Evolutionary conservation across 495 filamentous ascomycete species (phyloP).

Genomic region (Beverwykella pulmonaria): DNA sequence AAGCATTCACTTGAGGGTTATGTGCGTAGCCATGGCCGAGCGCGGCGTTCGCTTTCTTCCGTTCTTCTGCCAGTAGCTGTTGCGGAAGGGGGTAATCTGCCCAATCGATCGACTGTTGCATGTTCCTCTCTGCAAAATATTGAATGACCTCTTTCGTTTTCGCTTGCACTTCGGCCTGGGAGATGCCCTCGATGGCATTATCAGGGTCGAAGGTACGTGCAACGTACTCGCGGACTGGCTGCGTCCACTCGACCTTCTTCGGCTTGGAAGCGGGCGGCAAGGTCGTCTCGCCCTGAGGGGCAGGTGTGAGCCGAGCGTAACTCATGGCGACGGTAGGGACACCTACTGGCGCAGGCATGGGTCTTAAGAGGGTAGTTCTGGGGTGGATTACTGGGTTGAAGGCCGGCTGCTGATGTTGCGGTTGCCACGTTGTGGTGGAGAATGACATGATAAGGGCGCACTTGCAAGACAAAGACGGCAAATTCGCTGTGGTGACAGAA

Average conservation of each 20-base stretch:
- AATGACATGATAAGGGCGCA: constrained; percentile 9
- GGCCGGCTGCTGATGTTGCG: constrained; percentile 38
- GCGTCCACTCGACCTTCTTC: constrained; percentile 72
- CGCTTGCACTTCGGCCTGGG: constrained; percentile 70
- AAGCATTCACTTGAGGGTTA: background rate
- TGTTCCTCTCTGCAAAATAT: constrained; percentile 68
- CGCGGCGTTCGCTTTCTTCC: background rate
- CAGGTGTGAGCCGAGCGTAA: background rate
- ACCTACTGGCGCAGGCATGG: constrained; percentile 7
- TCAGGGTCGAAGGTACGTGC: constrained; percentile 78
- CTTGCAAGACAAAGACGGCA: background rate
- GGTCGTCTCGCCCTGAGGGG: background rate
- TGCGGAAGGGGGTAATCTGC: constrained; percentile 82
- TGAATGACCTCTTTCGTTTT: constrained; percentile 87
- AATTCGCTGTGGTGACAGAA: background rate
- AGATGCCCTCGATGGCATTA: constrained; percentile 66
- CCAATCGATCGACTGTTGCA: constrained; percentile 78
- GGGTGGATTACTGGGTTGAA: constrained; percentile 57
- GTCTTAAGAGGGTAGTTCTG: constrained; percentile 45
- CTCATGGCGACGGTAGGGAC: background rate
- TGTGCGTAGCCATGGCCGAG: constrained; percentile 9
- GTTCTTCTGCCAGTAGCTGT: constrained; percentile 74
- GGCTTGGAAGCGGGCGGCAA: constrained; percentile 23
- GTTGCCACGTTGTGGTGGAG: background rate
- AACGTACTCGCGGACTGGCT: constrained; percentile 77